Base-by-base conservation (phyloP, 78 protist genomes). In the Dictyostelium capitatum region DNA sequence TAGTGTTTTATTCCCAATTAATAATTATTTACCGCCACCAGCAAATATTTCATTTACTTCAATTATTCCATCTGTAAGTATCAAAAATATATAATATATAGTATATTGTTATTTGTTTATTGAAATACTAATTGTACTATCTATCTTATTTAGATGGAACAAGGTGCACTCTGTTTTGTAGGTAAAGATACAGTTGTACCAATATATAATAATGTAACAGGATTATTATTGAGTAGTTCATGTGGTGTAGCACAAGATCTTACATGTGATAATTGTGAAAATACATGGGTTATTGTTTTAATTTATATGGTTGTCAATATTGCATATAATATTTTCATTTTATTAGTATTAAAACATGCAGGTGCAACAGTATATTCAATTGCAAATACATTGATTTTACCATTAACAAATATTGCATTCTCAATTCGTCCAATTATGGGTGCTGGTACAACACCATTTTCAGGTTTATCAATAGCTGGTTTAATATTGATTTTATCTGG, bases 341-440 rank as follows among this genome's bases (percentile, higher is more conserved):
- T 83, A 8, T 43, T 83, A 43, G 91, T 83, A 14, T 51, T 83
- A 15, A 83, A 83, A 50, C 73, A 83, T 32, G 91, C 91, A 7
- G 91, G 91, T 83, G 91, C 91, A 79, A 83, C 91, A 9, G 81
- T 83, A 59, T 83, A 54, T 17, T 83, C 91, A 25, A 83, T 83
- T 72, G 91, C 91, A 79, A 83, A 83, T 53, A 83, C 91, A n/a
- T 62, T 83, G 10, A 32, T 79, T 46, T 79, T 83, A n/a, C 91
- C 91, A 69, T 46, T 83, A 57, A 83, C 91, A 28, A 83, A 73
- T 67, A 73, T 73, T 53, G 56, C 56, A n/a, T 83, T 73, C 59
- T 69, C 91, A 14, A 7, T 83, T 23, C 12, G 51, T 7, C 73
- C 73, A 14, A 73, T 83, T 48, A 67, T 82, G 57, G 73, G 73